Base-by-base conservation (phyloP, 1,284 basidiomycete species). In the Dichomitus squalens region DNA sequence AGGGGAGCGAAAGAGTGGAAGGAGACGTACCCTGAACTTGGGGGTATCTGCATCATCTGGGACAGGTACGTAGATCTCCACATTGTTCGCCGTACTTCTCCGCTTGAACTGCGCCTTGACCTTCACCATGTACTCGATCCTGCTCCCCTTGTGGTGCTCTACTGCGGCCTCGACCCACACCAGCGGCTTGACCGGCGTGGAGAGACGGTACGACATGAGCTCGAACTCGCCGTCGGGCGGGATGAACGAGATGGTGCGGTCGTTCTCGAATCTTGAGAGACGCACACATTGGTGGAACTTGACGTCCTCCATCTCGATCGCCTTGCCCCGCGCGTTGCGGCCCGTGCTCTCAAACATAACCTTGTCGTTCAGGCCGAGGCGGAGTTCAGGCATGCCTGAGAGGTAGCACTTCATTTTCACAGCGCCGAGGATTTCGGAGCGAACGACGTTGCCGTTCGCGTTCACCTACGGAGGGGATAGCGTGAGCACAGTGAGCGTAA, bases 341-440 rank as follows among this genome's bases (percentile, higher is more conserved):
- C 97, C 96, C 3, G 96, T 99, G 66, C 83, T 93, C 76, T 99
- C 96, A 68, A 99, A 98, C 96, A 98, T 98, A 73, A 98, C 96
- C 77, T 99, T 99, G 79, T 99, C 97, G 75, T 99, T 99, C 56
- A 99, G 79, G 0, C 97, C 97, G 31, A 99, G 76, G 49, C 97
- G 82, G 52, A 99, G 80, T 72, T 99, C 97, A 11, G 97, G 97
- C 97, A 99, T 99, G 18, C 97, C 97, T 9, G 93, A 95, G 2
- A 99, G 83, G 73, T 98, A 99, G 73, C 96, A 99, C 76, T 99
- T 99, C 96, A 99, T 98, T 83, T 99, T 98, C 71, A 99, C 84
- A 0, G 96, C 94, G 8, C 97, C 97, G 2, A 99, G 78, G 66
- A 99, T 99, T 76, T 99, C 97, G 41, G 94, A 96, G 47, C 97